These are phyloP conservation scores for Odontarrhena argentea DNA, from an alignment of 345 rosid species.

Conservation along the genomic window DNA sequence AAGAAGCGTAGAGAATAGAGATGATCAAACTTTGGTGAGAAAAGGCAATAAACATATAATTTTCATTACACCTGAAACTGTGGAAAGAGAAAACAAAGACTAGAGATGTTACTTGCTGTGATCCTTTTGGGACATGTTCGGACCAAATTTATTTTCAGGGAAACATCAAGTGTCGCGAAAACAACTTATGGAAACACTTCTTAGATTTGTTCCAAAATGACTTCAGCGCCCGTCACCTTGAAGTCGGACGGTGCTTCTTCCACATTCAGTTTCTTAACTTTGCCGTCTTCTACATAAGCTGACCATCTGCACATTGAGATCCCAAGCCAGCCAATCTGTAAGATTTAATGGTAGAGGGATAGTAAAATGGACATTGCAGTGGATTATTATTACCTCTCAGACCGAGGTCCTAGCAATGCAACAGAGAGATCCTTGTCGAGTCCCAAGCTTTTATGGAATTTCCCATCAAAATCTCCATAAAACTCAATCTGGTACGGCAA, in stretches of 20 bases:
- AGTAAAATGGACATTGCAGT: neutral
- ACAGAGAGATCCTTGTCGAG: conserved; percentile 82
- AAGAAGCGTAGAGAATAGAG: no score
- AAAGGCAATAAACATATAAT: no score
- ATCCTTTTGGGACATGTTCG: conserved; percentile 26
- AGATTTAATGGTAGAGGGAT: conserved; percentile 12
- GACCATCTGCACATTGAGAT: conserved; percentile 68
- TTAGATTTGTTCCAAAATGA: conserved; percentile 77
- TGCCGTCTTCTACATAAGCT: conserved; percentile 82
- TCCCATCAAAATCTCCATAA: conserved; percentile 86
- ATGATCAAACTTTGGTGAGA: no score
- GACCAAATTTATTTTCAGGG: conserved; percentile 40
- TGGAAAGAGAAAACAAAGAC: neutral
- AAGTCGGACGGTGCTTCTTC: conserved; percentile 90
- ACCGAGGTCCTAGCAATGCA: conserved; percentile 86
- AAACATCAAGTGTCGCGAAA: conserved; percentile 8
- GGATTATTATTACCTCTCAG: conserved; percentile 56
- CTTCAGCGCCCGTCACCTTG: conserved; percentile 81
- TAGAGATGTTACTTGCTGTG: conserved; percentile 15
- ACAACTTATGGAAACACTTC: conserved; percentile 9
- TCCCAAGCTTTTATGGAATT: conserved; percentile 89
- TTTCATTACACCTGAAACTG: neutral
- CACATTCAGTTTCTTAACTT: conserved; percentile 72
- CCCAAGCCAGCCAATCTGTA: conserved; percentile 5
- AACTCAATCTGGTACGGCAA: conserved; percentile 65